These are phyloP conservation scores for Furcasterigmium furcatum DNA, from an alignment of 2,329 filamentous ascomycete genomes.

Conservation along the genomic window DNA sequence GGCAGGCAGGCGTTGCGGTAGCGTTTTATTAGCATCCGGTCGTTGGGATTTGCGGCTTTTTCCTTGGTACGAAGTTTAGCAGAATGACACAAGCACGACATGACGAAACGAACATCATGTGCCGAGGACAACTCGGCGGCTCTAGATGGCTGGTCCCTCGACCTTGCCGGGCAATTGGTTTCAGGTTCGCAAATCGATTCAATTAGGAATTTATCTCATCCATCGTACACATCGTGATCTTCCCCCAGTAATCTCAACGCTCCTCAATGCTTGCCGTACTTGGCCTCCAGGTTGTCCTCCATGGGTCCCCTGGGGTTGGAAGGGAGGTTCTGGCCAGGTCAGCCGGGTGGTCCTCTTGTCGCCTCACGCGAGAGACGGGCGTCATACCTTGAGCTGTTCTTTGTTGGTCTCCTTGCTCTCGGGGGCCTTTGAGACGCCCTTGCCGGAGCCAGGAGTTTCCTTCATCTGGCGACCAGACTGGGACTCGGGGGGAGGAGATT, in stretches of 20 bases:
- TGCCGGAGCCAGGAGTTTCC: slow-evolving; percentile 53
- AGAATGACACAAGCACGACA: not conserved
- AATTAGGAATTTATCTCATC: not conserved
- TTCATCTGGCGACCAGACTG: slow-evolving; percentile 64
- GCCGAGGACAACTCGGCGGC: too few species aligned
- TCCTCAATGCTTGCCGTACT: slow-evolving; percentile 49
- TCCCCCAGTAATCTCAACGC: not conserved
- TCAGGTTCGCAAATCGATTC: too few species aligned
- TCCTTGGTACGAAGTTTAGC: not conserved
- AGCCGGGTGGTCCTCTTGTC: not conserved
- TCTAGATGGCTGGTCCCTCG: too few species aligned
- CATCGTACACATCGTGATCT: slow-evolving; percentile 5
- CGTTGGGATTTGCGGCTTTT: not conserved
- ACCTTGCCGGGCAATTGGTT: too few species aligned
- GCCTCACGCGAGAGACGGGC: not conserved
- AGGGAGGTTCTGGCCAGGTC: slow-evolving; percentile 38
- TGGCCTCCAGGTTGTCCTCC: slow-evolving; percentile 57
- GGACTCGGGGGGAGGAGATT: slow-evolving; percentile 73
- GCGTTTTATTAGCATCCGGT: not conserved
- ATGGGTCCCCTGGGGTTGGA: slow-evolving; percentile 67
- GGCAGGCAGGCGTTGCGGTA: not conserved
- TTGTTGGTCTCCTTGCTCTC: slow-evolving; percentile 52
- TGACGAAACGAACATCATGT: too few species aligned
- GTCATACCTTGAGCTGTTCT: slow-evolving; percentile 44
- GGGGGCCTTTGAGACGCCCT: slow-evolving; percentile 52